A percentile compares a stretch with the other conserved stretches of the same genome.
phyloP scores from a whole-genome alignment of 148 eudicot genomes.

The Spergularia bocconei region DNA sequence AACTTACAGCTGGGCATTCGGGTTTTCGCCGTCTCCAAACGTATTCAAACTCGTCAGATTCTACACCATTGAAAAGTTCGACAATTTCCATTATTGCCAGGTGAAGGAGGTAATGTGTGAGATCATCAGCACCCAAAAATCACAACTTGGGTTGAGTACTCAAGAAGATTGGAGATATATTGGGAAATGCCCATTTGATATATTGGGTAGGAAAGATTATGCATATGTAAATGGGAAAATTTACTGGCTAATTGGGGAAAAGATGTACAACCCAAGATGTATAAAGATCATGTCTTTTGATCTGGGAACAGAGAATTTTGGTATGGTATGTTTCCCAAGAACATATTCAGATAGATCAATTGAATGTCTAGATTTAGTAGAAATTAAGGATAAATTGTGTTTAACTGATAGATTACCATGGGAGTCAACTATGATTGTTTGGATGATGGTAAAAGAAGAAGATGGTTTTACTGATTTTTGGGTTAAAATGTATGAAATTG shows the following conservation, averaged over 20 bases:
- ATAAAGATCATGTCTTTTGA: slow-evolving; percentile 39
- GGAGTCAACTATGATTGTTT: slow-evolving; percentile 38
- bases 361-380: slow-evolving; percentile 39
- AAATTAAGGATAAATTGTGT: slow-evolving; percentile 32
- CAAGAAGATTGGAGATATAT: slow-evolving; percentile 26
- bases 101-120: slow-evolving; percentile 33
- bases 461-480: slow-evolving; percentile 28
- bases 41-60: slow-evolving; percentile 34
- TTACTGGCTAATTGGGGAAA: slow-evolving; percentile 40
- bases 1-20: slow-evolving; percentile 32
- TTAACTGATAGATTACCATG: slow-evolving; percentile 39
- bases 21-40: slow-evolving; percentile 17
- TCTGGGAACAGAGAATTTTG: slow-evolving; percentile 28
- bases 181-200: slow-evolving; percentile 35
- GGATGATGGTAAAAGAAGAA: slow-evolving; percentile 32
- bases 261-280: slow-evolving; percentile 29
- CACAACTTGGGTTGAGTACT: slow-evolving; percentile 18
- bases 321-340: slow-evolving; percentile 31
- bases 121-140: slow-evolving; percentile 24
- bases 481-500: slow-evolving; percentile 32
- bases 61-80: slow-evolving; percentile 29
- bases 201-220: slow-evolving; percentile 33
- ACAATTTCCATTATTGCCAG: slow-evolving; percentile 35
- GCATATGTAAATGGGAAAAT: slow-evolving; percentile 26
- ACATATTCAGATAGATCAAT: slow-evolving; percentile 34